Evolutionary conservation across 495 filamentous ascomycete genomes (phyloP).

Genomic region (Hyaloscypha hepaticicola): DNA sequence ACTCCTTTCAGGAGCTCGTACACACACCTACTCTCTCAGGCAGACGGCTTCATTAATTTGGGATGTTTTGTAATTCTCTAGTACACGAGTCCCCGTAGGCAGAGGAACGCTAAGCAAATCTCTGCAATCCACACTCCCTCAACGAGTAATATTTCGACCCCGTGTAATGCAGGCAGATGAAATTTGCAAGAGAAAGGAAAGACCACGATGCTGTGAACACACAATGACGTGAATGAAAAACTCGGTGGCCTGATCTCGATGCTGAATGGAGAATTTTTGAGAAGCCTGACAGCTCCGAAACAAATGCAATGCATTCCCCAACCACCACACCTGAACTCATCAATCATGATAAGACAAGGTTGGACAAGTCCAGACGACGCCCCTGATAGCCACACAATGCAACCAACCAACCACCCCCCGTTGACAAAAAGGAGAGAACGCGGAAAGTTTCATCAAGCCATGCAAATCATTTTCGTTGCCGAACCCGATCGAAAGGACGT

Average conservation of each 20-base stretch:
- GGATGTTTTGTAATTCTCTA: conserved; percentile 8
- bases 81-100: conserved; percentile 16
- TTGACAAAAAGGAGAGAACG: conserved; percentile 24
- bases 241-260: neutral
- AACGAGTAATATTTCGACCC: conserved; percentile 16
- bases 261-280: conserved; percentile 1
- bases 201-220: neutral
- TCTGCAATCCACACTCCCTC: conserved; percentile 8
- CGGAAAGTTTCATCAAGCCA: conserved; percentile 32
- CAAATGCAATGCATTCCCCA: conserved; percentile 5
- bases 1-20: neutral
- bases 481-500: conserved; percentile 27
- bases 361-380: conserved; percentile 26
- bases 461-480: conserved; percentile 34
- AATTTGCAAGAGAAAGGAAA: conserved; percentile 18
- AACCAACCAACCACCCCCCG: conserved; percentile 23
- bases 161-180: conserved; percentile 30
- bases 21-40: neutral
- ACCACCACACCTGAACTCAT: conserved; percentile 15
- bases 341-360: conserved; percentile 13
- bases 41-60: neutral
- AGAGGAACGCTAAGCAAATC: conserved; percentile 2
- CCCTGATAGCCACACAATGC: conserved; percentile 24
- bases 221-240: neutral
- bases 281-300: conserved; percentile 15